Conservation (phyloP, 202 grass and related monocot species). For the Cymbopogon flexuosus region DNA sequence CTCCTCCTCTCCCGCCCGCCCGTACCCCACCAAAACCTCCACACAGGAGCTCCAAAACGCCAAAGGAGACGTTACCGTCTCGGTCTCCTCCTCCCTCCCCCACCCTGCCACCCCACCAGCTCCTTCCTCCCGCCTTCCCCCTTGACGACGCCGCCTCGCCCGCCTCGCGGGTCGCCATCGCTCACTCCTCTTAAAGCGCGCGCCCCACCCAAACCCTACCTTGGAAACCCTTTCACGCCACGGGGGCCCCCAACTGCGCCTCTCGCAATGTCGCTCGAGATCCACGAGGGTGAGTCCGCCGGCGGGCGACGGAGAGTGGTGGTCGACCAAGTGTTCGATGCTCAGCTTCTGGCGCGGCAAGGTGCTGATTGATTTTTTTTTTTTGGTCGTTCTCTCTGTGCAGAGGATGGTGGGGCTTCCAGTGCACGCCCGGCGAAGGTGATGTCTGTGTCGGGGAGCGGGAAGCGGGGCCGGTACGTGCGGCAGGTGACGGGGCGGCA, state of each 20-base stretch:
- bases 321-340: background rate
- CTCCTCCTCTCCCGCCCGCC: background rate
- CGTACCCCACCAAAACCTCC: constrained; percentile 37
- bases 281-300: constrained; percentile 42
- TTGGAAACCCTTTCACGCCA: constrained; percentile 5
- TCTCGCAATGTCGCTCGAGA: constrained; percentile 52
- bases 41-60: constrained; percentile 2
- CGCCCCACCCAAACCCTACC: constrained; percentile 30
- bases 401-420: constrained; percentile 28
- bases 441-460: constrained; percentile 59
- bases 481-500: constrained; percentile 78
- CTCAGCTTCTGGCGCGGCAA: background rate
- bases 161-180: background rate
- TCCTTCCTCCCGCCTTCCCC: constrained; percentile 45
- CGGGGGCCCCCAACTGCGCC: background rate
- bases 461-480: constrained; percentile 71
- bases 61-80: constrained; percentile 48
- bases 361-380: background rate
- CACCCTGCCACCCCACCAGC: background rate
- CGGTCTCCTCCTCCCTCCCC: constrained; percentile 27
- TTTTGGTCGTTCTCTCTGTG: background rate
- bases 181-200: constrained; percentile 29
- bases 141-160: constrained; percentile 14
- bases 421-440: constrained; percentile 25
- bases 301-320: background rate